Conservation (phyloP, 805 yeast species). For the Candida maltosa region DNA sequence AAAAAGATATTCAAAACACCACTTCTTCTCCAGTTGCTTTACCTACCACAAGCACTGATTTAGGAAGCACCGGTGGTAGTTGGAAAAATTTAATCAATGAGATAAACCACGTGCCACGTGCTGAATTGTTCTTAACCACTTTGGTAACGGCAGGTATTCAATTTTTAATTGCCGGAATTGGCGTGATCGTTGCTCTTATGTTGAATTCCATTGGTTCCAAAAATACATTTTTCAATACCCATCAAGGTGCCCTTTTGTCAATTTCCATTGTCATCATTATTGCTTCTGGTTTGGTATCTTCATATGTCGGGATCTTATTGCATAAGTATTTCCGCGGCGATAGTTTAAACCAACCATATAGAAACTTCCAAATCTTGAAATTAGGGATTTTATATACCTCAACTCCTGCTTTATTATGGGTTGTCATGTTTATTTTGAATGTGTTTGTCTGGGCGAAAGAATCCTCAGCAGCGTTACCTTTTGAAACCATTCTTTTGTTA, state of each 20-base stretch:
- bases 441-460: constrained; percentile 72
- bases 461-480: constrained; percentile 74
- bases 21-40: constrained; percentile 8
- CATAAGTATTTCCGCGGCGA: constrained; percentile 51
- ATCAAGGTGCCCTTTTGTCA: constrained; percentile 64
- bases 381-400: constrained; percentile 33
- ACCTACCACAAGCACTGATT: constrained; percentile 9
- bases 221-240: constrained; percentile 59
- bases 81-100: constrained; percentile 58
- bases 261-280: constrained; percentile 59
- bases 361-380: constrained; percentile 8
- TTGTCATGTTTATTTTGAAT: constrained; percentile 55
- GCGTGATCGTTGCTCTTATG: constrained; percentile 54
- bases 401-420: constrained; percentile 44
- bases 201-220: constrained; percentile 37
- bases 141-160: constrained; percentile 76
- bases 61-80: constrained; percentile 13
- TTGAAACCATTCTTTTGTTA: constrained; percentile 65
- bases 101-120: constrained; percentile 51
- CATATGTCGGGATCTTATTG: constrained; percentile 65
- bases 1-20: constrained; percentile 8
- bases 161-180: constrained; percentile 59
- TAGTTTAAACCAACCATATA: constrained; percentile 25
- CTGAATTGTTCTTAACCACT: constrained; percentile 48
- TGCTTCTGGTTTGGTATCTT: constrained; percentile 70